Percentiles rank a stretch among this genome's conserved stretches.
Evolutionary conservation across 1,284 basidiomycete species (phyloP).

Genomic region (Malassezia japonica): DNA sequence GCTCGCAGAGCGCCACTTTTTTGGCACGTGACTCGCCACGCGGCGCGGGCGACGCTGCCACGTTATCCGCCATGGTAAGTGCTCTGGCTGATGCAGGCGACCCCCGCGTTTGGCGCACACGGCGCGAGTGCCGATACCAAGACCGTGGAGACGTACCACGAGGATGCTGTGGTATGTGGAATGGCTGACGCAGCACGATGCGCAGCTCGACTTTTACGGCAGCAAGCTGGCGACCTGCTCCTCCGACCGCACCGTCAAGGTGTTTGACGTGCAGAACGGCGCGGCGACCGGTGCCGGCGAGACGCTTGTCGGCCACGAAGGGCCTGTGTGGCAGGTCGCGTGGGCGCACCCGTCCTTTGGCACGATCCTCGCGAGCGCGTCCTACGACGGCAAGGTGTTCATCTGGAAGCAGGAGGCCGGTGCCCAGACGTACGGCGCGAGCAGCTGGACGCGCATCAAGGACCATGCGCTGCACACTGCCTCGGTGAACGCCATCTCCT

Average conservation of each 20-base stretch:
- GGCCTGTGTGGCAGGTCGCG: slow-evolving; percentile 96
- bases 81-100: neutral
- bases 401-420: slow-evolving; percentile 77
- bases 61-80: slow-evolving; percentile 5
- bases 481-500: slow-evolving; percentile 92
- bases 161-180: slow-evolving; percentile 40
- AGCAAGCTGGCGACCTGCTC: slow-evolving; percentile 93
- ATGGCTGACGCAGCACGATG: slow-evolving; percentile 60
- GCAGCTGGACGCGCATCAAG: slow-evolving; percentile 82
- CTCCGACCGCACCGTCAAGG: slow-evolving; percentile 85
- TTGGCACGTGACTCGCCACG: slow-evolving; percentile 1
- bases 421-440: slow-evolving; percentile 20
- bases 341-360: slow-evolving; percentile 93
- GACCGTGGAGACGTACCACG: slow-evolving; percentile 44
- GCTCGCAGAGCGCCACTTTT: neutral
- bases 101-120: neutral
- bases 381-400: slow-evolving; percentile 94
- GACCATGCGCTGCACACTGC: slow-evolving; percentile 90
- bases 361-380: slow-evolving; percentile 88
- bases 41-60: neutral
- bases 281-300: slow-evolving; percentile 57
- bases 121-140: slow-evolving; percentile 18
- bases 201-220: slow-evolving; percentile 94
- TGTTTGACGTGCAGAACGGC: slow-evolving; percentile 88
- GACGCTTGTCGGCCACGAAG: slow-evolving; percentile 59